Percentiles rank a stretch among this genome's conserved stretches.
These are phyloP conservation scores for Colletotrichum navitas DNA, from an alignment of 2,329 filamentous ascomycete genomes.

Conservation along the genomic window DNA sequence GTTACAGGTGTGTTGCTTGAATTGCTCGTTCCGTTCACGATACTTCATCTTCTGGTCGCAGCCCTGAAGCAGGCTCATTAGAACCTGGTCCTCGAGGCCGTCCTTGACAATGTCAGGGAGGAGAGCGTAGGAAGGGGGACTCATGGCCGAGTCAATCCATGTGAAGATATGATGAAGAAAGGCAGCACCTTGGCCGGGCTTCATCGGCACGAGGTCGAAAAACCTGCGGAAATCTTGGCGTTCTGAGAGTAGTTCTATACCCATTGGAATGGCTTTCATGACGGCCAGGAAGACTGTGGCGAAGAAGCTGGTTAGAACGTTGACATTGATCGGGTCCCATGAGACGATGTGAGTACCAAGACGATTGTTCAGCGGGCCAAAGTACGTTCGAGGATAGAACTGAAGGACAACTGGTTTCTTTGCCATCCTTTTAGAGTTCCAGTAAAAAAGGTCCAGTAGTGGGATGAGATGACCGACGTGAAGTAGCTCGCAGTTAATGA, in stretches of 20 bases:
- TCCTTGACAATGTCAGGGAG: background rate
- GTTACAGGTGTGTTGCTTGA: slow-evolving; percentile 1
- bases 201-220: slow-evolving; percentile 36
- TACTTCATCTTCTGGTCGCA: background rate
- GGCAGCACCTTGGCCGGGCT: slow-evolving; percentile 12
- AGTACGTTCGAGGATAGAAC: slow-evolving; percentile 30
- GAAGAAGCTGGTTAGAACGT: slow-evolving; percentile 3
- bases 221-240: slow-evolving; percentile 24
- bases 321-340: slow-evolving; percentile 11
- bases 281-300: slow-evolving; percentile 27
- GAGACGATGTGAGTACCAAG: slow-evolving; percentile 33
- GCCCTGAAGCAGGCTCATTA: slow-evolving; percentile 26
- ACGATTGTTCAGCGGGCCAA: background rate
- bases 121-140: background rate
- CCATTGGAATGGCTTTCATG: slow-evolving; percentile 35
- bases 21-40: background rate
- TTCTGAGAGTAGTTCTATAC: slow-evolving; percentile 22
- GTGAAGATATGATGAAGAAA: slow-evolving; percentile 32
- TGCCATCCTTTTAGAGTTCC: slow-evolving; percentile 39
- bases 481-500: slow-evolving; percentile 50
- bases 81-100: slow-evolving; percentile 29
- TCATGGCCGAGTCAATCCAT: slow-evolving; percentile 13
- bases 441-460: slow-evolving; percentile 43
- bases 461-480: slow-evolving; percentile 44
- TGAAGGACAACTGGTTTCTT: slow-evolving; percentile 42